Evolutionary conservation across 2,329 filamentous ascomycete genomes (phyloP), one percentile per base, ranked within the genome.

Genomic region (Ceratocystis ficicola): DNA sequence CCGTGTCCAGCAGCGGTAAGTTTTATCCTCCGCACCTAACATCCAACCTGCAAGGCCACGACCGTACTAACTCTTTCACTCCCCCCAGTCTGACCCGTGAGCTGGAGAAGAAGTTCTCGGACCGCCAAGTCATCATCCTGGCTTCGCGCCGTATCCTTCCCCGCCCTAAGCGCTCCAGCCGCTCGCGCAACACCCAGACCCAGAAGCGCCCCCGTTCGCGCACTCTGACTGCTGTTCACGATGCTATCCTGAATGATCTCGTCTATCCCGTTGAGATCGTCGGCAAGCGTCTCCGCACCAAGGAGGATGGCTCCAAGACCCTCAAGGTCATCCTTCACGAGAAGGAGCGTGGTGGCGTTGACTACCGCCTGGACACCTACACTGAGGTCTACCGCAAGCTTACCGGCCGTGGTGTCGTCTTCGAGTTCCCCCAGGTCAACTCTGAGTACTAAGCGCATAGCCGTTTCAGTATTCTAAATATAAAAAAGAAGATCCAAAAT

Each of bases 61-160:
- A 2, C 8, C 20, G 2, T n/a, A 66, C 71, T 75, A 69, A 74
- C 10, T 12, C 10, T 36, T 68, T 1, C n/a, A 6, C 17, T 25
- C 15, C n/a, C n/a, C 2, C 3, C 67, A 97, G 93, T 78, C 87
- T 99, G 77, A 99, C 94, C 81, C 94, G 94, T 82, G 94, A 99
- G 86, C 92, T 99, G 77, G 94, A 99, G 89, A 99, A 99, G 91
- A 99, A 99, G 85, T 99, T 99, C 90, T 97, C 94, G 72, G 94
- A 99, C 86, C 94, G 94, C 81, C 94, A 99, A 81, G 94, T 99
- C 79, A 85, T 99, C 79, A 91, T 99, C 86, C 88, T 99, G 75
- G 94, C 94, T 74, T 95, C 93, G 77, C 94, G 94, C 86, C 94
- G 94, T 81, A 99, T 99, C 76, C 86, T 99, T 70, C 93, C 94